Percentiles rank a stretch among this genome's conserved stretches.
phyloP scores from a whole-genome alignment of 805 yeast genomes.

The Kuraishia molischiana region DNA sequence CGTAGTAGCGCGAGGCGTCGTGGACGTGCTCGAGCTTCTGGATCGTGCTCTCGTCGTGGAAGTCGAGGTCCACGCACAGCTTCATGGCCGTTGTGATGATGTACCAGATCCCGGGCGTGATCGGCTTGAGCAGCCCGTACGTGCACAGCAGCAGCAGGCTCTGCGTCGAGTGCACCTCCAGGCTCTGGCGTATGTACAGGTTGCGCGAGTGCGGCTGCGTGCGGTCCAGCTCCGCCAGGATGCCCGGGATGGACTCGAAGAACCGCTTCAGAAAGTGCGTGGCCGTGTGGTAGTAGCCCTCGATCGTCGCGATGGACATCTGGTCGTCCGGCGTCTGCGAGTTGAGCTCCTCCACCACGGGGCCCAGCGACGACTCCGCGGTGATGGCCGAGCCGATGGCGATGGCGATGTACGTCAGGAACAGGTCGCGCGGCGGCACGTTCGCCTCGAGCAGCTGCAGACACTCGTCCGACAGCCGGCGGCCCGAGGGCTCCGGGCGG shows the following conservation, averaged over 20 bases:
- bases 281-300: conserved; percentile 7
- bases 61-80: conserved; percentile 31
- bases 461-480: not conserved
- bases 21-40: not conserved
- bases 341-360: not conserved
- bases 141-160: conserved; percentile 27
- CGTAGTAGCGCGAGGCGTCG: not conserved
- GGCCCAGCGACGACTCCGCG: conserved; percentile 6
- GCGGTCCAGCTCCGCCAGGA: conserved; percentile 1
- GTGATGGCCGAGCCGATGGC: conserved; percentile 12
- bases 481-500: conserved; percentile 6
- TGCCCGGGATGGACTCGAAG: conserved; percentile 5
- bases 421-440: conserved; percentile 6
- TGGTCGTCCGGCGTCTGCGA: not conserved
- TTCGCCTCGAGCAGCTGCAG: conserved; percentile 1
- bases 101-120: conserved; percentile 39
- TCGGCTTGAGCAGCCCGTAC: conserved; percentile 34
- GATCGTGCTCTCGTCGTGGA: conserved; percentile 26
- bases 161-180: conserved; percentile 26
- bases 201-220: not conserved
- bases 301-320: not conserved
- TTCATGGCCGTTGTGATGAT: conserved; percentile 32
- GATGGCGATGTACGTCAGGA: conserved; percentile 6
- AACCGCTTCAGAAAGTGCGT: conserved; percentile 7
- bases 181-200: not conserved